Evolutionary conservation across 768 basidiomycete genomes (phyloP).

Genomic region (Amanita rimosa): DNA sequence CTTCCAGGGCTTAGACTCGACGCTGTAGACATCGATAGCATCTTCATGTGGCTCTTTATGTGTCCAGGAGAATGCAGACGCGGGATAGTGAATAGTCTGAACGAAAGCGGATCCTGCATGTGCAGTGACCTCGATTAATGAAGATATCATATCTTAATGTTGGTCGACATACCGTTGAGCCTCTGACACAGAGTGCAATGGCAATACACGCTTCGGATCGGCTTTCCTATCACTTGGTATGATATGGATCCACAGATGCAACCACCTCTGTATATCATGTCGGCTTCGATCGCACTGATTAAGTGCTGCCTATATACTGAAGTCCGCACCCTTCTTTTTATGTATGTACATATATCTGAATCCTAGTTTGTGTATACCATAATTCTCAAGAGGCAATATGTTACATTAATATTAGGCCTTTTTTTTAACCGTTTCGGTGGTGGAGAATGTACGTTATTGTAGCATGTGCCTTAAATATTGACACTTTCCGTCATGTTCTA

Average conservation of each 20-base stretch:
- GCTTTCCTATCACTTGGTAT: constrained; percentile 35
- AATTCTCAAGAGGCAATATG: neutral
- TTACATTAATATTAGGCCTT: neutral
- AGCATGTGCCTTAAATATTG: neutral
- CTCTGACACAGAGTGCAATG: constrained; percentile 65
- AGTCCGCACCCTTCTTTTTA: neutral
- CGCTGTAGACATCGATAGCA: constrained; percentile 33
- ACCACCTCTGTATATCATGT: constrained; percentile 24
- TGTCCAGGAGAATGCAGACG: constrained; percentile 43
- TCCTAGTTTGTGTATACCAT: neutral
- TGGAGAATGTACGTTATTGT: neutral
- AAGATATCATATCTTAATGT: neutral
- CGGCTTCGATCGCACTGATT: neutral
- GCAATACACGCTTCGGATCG: constrained; percentile 50
- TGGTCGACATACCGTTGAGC: constrained; percentile 29
- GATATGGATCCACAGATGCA: constrained; percentile 50
- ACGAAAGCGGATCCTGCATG: constrained; percentile 46
- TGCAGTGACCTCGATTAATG: neutral
- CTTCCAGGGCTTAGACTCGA: constrained; percentile 45
- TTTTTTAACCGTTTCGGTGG: neutral
- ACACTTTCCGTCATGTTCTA: neutral
- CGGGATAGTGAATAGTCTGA: constrained; percentile 46
- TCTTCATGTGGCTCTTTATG: constrained; percentile 22
- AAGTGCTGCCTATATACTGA: neutral
- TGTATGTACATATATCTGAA: neutral